Base-by-base conservation (phyloP, 2,329 filamentous ascomycete species). In the Dactylellina parvicollis region DNA sequence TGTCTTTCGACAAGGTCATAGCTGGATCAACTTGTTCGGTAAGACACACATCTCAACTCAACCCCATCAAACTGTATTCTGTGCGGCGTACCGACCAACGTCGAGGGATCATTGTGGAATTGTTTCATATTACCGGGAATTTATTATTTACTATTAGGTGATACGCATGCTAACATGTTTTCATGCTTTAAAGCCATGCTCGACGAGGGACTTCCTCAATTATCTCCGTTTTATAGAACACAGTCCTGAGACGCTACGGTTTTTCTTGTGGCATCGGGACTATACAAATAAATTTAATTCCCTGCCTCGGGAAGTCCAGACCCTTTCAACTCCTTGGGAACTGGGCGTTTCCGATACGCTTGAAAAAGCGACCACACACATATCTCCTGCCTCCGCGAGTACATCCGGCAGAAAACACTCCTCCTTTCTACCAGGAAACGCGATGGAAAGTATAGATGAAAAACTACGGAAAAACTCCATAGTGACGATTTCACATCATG, bases 211-310 rank as follows among this genome's bases (percentile, higher is more conserved):
- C 40, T 74, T 74, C 55, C 55, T 74, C 44, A 74, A 74, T 40
- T 74, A 74, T 67, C 61, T 74, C 22, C 60, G 70, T 26, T 74
- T 74, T 57, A 61, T 74, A 32, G 70, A 74, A 52, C 70, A 74
- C 26, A 74, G 70, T 28, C 55, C 62, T 56, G 70, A 74, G 38
- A 74, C 60, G 40, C 34, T 74, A 22, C 32, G 62, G 32, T 74
- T 74, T 28, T 74, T 61, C 44, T 42, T 74, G 22, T 74, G 70
- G 70, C 62, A 67, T 56, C 54, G 62, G 34, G 70, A 74, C 20
- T 74, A 74, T 49, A 50, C 61, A 40, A 67, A 56, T 30, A 66
- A 67, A 67, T 74, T 74, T 26, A 44, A 42, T 44, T 36, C 67
- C n/a, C 28, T 72, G 14, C 36, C 67, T 32, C 42, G 26, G 38